Evolutionary conservation across 176 grass and related monocot species (phyloP).

Genomic region (Phyllostachys edulis): DNA sequence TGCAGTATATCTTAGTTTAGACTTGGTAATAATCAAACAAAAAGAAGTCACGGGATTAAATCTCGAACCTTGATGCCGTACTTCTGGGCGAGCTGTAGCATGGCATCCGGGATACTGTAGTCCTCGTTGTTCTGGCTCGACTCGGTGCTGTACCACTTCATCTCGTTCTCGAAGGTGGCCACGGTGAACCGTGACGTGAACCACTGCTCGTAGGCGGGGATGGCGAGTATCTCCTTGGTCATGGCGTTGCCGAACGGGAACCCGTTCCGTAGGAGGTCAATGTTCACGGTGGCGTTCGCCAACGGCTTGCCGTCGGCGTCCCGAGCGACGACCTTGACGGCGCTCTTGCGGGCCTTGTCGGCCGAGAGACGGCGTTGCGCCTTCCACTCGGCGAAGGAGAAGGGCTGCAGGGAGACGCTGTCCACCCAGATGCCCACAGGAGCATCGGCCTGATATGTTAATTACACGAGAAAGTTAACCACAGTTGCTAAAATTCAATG

Average conservation of each 20-base stretch:
- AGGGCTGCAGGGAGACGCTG: constrained; percentile 57
- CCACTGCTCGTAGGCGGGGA: constrained; percentile 52
- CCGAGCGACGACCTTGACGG: constrained; percentile 7
- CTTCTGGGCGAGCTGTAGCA: constrained; percentile 44
- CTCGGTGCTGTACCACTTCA: constrained; percentile 89
- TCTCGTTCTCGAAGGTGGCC: constrained; percentile 96
- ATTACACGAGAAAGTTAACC: no score
- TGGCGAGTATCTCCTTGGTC: constrained; percentile 17
- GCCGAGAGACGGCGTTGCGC: constrained; percentile 34
- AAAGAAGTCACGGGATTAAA: no score
- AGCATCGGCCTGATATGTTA: constrained; percentile 25
- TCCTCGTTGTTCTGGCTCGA: constrained; percentile 29
- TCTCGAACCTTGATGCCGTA: background rate
- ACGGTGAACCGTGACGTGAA: constrained; percentile 81
- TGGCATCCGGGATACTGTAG: constrained; percentile 48
- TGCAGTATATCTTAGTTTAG: no score
- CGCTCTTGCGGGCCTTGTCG: constrained; percentile 10
- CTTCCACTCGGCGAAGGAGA: constrained; percentile 59
- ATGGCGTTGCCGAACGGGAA: constrained; percentile 57
- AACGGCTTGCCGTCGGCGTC: constrained; percentile 31
- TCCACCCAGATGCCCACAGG: constrained; percentile 55
- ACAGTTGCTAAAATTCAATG: no score
- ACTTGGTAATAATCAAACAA: no score
- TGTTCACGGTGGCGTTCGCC: constrained; percentile 33
- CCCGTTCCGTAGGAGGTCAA: constrained; percentile 8